These are phyloP conservation scores for Vitellaria paradoxa DNA, from an alignment of 179 eudicot species.

Conservation along the genomic window DNA sequence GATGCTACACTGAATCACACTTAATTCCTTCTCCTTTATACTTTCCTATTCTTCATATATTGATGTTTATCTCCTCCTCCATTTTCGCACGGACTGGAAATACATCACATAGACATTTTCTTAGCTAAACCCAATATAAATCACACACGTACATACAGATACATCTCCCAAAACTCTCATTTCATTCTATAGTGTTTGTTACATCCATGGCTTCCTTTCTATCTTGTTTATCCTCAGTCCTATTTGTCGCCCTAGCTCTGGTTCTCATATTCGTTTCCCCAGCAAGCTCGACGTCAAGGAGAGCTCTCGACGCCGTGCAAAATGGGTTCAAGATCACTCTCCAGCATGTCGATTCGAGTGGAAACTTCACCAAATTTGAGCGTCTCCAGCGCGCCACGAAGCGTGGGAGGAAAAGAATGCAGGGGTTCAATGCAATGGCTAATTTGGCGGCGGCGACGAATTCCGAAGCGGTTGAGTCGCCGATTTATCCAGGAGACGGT, in stretches of 20 bases:
- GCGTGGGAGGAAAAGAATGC: slow-evolving; percentile 51
- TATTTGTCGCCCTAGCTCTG: slow-evolving; percentile 5
- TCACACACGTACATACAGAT: no score
- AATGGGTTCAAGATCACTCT: slow-evolving; percentile 52
- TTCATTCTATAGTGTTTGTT: no score
- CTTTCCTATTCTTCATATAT: no score
- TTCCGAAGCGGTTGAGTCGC: slow-evolving; percentile 25
- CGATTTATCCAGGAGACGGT: slow-evolving; percentile 64
- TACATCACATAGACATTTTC: no score
- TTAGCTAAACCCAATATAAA: no score
- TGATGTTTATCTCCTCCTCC: no score
- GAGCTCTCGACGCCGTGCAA: slow-evolving; percentile 26
- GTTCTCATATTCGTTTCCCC: not conserved
- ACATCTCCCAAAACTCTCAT: no score
- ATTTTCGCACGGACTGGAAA: no score
- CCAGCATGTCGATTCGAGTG: slow-evolving; percentile 62
- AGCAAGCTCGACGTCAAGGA: slow-evolving; percentile 34
- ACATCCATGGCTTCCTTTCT: not conserved
- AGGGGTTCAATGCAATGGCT: slow-evolving; percentile 51
- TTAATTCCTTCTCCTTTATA: no score
- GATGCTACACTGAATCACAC: no score
- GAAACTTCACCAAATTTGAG: slow-evolving; percentile 65
- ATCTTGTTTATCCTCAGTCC: not conserved
- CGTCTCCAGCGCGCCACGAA: slow-evolving; percentile 57
- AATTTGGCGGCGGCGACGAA: slow-evolving; percentile 27